Base-by-base conservation (phyloP, 164 flowering plant species). In the Buxus sempervirens region DNA sequence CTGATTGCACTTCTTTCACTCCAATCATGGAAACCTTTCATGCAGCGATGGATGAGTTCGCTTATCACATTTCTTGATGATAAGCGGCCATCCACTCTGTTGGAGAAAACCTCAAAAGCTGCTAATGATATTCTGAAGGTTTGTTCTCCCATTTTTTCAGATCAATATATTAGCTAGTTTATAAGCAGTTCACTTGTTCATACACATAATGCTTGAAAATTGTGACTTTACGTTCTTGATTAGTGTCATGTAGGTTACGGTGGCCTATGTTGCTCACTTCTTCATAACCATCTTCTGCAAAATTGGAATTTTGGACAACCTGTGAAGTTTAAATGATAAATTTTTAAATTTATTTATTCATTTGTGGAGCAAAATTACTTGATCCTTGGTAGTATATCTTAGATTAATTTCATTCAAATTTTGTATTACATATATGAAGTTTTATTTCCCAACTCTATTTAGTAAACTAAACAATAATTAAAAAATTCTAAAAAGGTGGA, bases 21-120 rank as follows among this genome's bases (percentile, higher is more conserved):
- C 77, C 91, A 96, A 77, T 96, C 99, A 53, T 93, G 97, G 98
- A 87, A 90, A 77, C 68, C 89, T 22, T 96, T 96, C 78, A 77
- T 96, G 91, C 80, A 73, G 26, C 84, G 83, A 24, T 96, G 99
- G 99, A 63, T 91, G 77, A 84, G 76, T 71, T 85, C 82, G 51
- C 72, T 63, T 62, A 64, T 83, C 32, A 69, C 68, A 65, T 70
- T 72, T 23, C 70, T 74, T 76, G 85, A 82, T 70, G 70, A 80
- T 48, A 84, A 85, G 70, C 60, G 64, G 41, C 62, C 75, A 56
- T 53, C 75, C 1, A 58, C 60, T 42, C 58, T 62, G n/a, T 74
- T 72, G 48, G 86, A 92, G 72, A 88, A 70, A 79, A 77, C 82
- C 60, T 78, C 84, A 54, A 85, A 86, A 77, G 88, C 90, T 76